Evolutionary conservation across 176 grass and related monocot species (phyloP), one percentile per base, ranked within the genome.

Genomic region (Triticum monococcum): DNA sequence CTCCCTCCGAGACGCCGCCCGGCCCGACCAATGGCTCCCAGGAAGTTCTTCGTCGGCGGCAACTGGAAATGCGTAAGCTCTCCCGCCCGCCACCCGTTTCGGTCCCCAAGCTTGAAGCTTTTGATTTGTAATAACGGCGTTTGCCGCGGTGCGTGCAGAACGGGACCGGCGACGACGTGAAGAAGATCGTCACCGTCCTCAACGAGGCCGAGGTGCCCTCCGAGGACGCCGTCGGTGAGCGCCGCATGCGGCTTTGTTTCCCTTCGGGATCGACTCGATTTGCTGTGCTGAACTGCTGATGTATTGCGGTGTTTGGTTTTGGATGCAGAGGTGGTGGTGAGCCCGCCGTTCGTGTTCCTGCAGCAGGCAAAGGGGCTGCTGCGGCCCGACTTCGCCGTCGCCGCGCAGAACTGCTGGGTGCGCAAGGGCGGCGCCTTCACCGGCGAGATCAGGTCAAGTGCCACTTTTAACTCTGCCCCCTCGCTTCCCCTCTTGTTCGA

Each of bases 361-460:
- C 83, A 82, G 57, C 86, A 95, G 62, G 88, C 88, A 23, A 98
- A 94, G 72, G 85, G 83, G 40, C 71, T 92, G 72, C 64, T 98
- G 84, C 87, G 93, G 7, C 87, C 80, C 24, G 96, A 98, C 79
- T 98, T 98, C 79, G 75, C 83, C 33, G 64, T 94, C 81, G 93
- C 96, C 12, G 91, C 91, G 22, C 93, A 98, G 81, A 98, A 98
- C 80, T 95, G 91, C 59, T 98, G 93, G 96, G 93, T 98, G 67
- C 88, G 93, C 87, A 95, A 87, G 86, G 91, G 93, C 50, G 93
- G 93, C 81, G 91, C 91, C 26, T 98, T 92, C 92, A 98, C 96
- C 31, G 91, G 93, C 68, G 96, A 98, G 87, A 95, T 95, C 84
- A 98, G 93, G 96, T 98, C 66, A 65, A 23, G 5, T 8, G 65